These are phyloP conservation scores for Leishmania lainsoni DNA, from an alignment of 208 protist species.

Conservation along the genomic window DNA sequence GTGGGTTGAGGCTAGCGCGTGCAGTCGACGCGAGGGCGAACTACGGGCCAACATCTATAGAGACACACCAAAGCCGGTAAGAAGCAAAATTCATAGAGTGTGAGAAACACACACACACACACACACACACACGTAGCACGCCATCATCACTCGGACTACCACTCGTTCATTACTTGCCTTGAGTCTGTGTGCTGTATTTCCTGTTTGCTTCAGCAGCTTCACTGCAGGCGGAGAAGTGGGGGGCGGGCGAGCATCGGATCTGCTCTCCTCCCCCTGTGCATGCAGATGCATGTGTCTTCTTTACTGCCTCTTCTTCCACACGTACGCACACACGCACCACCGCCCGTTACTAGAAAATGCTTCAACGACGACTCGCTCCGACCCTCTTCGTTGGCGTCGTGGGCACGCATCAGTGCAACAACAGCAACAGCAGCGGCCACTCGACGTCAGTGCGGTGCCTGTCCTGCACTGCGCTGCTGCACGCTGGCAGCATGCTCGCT, in stretches of 20 bases:
- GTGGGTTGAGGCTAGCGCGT: neutral
- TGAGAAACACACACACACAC: neutral
- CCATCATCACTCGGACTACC: neutral
- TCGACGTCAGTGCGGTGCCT: neutral
- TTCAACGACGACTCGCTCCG: neutral
- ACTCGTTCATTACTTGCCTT: neutral
- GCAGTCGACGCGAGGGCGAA: neutral
- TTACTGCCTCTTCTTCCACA: neutral
- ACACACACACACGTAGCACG: neutral
- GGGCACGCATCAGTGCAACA: neutral
- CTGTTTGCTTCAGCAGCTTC: neutral
- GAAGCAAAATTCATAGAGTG: neutral
- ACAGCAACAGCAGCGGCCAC: neutral
- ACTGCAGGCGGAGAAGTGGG: neutral
- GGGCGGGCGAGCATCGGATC: neutral
- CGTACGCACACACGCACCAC: neutral
- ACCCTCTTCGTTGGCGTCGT: neutral
- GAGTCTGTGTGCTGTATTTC: neutral
- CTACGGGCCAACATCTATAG: neutral
- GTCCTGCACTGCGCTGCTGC: neutral
- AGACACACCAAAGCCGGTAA: neutral
- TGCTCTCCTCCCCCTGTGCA: neutral
- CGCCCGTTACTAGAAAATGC: neutral
- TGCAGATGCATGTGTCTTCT: neutral
- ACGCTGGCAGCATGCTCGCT: neutral